phyloP scores from a whole-genome alignment of 2,329 filamentous ascomycete species.

The Myriosclerotinia scirpicola region DNA sequence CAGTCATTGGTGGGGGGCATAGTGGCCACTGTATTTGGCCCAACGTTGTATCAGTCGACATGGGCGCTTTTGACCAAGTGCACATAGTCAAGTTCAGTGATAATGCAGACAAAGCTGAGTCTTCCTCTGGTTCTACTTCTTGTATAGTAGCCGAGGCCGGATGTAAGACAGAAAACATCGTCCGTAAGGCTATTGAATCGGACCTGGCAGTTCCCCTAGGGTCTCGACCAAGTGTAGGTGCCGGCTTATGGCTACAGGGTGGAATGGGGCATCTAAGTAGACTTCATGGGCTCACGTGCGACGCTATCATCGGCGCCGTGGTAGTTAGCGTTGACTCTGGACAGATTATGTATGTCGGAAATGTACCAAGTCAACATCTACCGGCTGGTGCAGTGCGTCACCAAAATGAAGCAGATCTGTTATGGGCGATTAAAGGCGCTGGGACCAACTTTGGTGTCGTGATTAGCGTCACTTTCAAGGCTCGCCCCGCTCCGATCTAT shows the following conservation, averaged over 20 bases:
- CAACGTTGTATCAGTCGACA: conserved; percentile 57
- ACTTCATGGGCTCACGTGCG: conserved; percentile 56
- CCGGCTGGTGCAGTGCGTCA: conserved; percentile 29
- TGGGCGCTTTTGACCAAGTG: conserved; percentile 55
- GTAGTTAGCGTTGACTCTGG: conserved; percentile 53
- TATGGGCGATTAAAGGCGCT: conserved; percentile 34
- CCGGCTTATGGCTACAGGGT: conserved; percentile 63
- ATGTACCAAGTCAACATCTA: conserved; percentile 34
- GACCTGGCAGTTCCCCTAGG: conserved; percentile 60
- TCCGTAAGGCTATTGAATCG: conserved; percentile 44
- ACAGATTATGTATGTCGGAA: conserved; percentile 51
- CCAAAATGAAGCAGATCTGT: conserved; percentile 30
- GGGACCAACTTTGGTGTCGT: conserved; percentile 35
- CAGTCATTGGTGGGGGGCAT: conserved; percentile 58
- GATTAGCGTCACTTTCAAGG: conserved; percentile 32
- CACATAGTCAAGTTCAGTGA: conserved; percentile 43
- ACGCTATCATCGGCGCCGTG: conserved; percentile 60
- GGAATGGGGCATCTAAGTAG: conserved; percentile 51
- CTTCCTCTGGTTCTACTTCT: conserved; percentile 29
- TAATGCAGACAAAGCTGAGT: conserved; percentile 27
- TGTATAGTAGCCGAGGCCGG: conserved; percentile 55
- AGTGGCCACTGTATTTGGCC: conserved; percentile 57
- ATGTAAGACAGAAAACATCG: conserved; percentile 56
- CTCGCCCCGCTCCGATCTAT: conserved; percentile 28
- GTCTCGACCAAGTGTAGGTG: conserved; percentile 61